phyloP scores from a whole-genome alignment of 1,284 basidiomycete genomes.

The Trichosporon faecale region DNA sequence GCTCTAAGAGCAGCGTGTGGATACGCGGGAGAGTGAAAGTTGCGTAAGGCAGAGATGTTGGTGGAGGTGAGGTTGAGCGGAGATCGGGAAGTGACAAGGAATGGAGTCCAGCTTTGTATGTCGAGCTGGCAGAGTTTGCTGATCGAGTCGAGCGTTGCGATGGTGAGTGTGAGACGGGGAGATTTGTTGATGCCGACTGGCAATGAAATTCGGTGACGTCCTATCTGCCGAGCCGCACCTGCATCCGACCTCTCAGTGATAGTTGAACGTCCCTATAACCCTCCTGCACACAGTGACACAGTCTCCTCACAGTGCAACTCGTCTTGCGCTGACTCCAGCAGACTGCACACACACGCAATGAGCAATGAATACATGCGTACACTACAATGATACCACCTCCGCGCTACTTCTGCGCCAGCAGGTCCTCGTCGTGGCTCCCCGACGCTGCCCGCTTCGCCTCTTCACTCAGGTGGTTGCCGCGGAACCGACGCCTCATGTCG shows the following conservation, averaged over 20 bases:
- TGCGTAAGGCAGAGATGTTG: no score
- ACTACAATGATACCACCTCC: conserved; percentile 9
- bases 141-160: not conserved
- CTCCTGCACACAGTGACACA: no score
- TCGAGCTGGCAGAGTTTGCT: not conserved
- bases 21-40: not conserved
- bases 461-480: conserved; percentile 46
- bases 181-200: not conserved
- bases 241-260: not conserved
- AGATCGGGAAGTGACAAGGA: not conserved
- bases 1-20: not conserved
- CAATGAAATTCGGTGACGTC: conserved; percentile 7
- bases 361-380: conserved; percentile 11
- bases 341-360: not conserved
- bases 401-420: conserved; percentile 9
- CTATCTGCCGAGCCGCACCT: not conserved
- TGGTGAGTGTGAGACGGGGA: not conserved
- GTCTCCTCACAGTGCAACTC: no score
- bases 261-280: not conserved
- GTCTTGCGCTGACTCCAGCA: not conserved
- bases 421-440: not conserved
- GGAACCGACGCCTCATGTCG: conserved; percentile 50
- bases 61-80: not conserved
- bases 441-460: conserved; percentile 23
- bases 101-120: not conserved